Conservation (phyloP, 2,329 filamentous ascomycete species). For the Parastagonospora avenae region DNA sequence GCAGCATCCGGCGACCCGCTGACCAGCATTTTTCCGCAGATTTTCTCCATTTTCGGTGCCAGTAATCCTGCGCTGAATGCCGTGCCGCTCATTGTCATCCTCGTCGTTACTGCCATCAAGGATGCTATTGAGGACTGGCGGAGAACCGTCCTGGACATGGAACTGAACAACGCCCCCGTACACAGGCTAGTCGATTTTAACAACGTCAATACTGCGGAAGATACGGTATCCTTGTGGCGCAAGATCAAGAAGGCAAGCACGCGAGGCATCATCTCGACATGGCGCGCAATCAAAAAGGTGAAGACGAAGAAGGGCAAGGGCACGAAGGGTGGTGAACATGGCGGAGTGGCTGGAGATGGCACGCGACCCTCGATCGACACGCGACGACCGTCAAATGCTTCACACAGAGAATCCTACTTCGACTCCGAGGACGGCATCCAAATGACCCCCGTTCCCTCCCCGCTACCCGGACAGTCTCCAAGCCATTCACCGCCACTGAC, state of each 20-base stretch:
- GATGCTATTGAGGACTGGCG: conserved; percentile 96
- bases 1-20: conserved; percentile 14
- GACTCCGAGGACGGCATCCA: conserved; percentile 73
- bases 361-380: conserved; percentile 71
- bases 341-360: conserved; percentile 58
- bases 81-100: conserved; percentile 90
- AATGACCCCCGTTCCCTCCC: conserved; percentile 94
- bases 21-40: conserved; percentile 59
- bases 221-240: conserved; percentile 85
- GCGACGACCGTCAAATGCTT: conserved; percentile 62
- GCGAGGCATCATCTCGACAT: conserved; percentile 62
- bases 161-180: conserved; percentile 94
- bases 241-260: conserved; percentile 88
- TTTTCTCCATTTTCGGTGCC: conserved; percentile 94
- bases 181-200: conserved; percentile 87
- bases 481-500: conserved; percentile 33
- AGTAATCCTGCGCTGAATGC: conserved; percentile 87
- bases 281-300: conserved; percentile 51
- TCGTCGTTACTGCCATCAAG: conserved; percentile 86
- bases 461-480: conserved; percentile 60
- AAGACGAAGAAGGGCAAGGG: conserved; percentile 42
- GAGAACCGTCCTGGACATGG: conserved; percentile 86
- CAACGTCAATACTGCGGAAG: conserved; percentile 91
- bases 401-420: conserved; percentile 57
- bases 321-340: conserved; percentile 49